Base-by-base conservation (phyloP, 192 early-diverging fungal species). In the Gonapodya sp. region DNA sequence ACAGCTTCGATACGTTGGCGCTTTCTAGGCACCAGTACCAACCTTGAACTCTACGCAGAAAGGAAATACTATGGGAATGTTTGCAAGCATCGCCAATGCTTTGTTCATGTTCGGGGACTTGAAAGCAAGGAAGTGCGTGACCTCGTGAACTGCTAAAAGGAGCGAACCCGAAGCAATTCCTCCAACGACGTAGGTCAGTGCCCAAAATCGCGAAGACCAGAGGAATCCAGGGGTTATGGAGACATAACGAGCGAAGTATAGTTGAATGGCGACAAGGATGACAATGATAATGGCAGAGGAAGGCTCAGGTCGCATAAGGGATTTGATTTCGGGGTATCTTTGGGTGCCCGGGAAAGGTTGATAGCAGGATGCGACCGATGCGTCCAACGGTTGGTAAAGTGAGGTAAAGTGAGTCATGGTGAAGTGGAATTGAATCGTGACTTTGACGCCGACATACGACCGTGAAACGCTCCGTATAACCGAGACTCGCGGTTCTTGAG, bases 71-170 rank as follows among this genome's bases (percentile, higher is more conserved):
- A 98, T 91, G 80, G 91, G 91, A 73, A 97, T 89, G 89, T 98
- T 98, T 81, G 92, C 94, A 31, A 95, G 80, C 79, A 94, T 86
- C 14, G 94, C 95, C 1, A 94, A 88, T 80, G 93, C 86, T 79
- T 94, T 91, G 90, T 98, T 97, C 73, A 92, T 83, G 80, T 92
- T 87, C 77, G 91, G 89, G 0, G 87, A 88, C 32, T 92, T 86
- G 1, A 92, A 91, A 73, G 94, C 93, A 82, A 97, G 89, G 81
- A 90, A 91, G 87, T 98, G 97, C 31, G 93, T 91, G 31, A 94
- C 93, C 87, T 98, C 97, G 84, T 98, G 97, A 85, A 98, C 95
- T 78, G 94, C 85, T 18, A 97, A 91, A 34, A 94, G 94, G 79
- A 93, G 91, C 18, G 94, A 85, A 46, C 91, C 92, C 18, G 95